Conservation (phyloP, 805 yeast genomes). For the Metschnikowia vanudenii region DNA sequence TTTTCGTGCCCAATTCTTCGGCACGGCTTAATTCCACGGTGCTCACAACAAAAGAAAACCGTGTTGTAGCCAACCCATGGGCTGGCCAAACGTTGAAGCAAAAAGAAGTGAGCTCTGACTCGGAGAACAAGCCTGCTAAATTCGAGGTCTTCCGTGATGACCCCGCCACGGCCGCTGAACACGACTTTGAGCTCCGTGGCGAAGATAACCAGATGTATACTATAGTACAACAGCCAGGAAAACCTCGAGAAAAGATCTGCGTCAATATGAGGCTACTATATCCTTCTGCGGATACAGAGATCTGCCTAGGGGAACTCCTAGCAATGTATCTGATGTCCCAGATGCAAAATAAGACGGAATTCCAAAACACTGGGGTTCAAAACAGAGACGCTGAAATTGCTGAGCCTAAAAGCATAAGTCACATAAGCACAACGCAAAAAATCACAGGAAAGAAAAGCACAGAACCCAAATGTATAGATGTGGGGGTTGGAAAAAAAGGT, state of each 20-base stretch:
- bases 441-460: not conserved
- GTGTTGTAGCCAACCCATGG: slow-evolving; percentile 55
- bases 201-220: slow-evolving; percentile 43
- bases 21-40: slow-evolving; percentile 44
- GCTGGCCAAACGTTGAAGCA: slow-evolving; percentile 59
- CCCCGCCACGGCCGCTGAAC: slow-evolving; percentile 1
- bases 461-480: not conserved
- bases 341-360: not conserved
- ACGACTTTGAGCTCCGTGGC: slow-evolving; percentile 11
- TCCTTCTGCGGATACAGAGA: slow-evolving; percentile 47
- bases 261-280: slow-evolving; percentile 60
- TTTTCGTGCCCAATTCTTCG: slow-evolving; percentile 29
- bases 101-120: slow-evolving; percentile 33
- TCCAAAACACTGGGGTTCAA: no score
- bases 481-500: no score
- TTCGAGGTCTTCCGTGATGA: slow-evolving; percentile 19
- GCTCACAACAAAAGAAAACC: slow-evolving; percentile 64
- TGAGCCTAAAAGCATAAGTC: no score
- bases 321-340: slow-evolving; percentile 19
- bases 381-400: no score
- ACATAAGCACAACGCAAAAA: no score
- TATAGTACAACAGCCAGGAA: slow-evolving; percentile 53
- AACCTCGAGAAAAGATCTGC: slow-evolving; percentile 56
- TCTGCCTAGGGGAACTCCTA: slow-evolving; percentile 62
- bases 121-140: slow-evolving; percentile 28